Evolutionary conservation across 1,284 basidiomycete species (phyloP).

Genomic region (Marasmius oreades): DNA sequence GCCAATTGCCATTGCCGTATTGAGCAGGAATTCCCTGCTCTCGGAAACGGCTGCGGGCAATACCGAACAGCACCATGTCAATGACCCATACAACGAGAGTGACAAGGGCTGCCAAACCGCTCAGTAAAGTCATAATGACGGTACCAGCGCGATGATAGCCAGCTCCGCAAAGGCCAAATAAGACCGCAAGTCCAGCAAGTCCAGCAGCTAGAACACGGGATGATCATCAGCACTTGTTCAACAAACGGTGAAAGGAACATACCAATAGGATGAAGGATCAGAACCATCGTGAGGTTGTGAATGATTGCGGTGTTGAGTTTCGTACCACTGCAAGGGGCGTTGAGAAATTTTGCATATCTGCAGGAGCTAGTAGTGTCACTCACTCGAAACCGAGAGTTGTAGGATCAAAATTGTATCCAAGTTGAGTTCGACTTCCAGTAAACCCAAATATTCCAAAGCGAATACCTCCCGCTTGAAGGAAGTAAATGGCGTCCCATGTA

Average conservation of each 20-base stretch:
- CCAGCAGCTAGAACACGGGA: conserved; percentile 48
- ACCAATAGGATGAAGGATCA: conserved; percentile 80
- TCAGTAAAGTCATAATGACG: conserved; percentile 68
- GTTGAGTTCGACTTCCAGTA: conserved; percentile 49
- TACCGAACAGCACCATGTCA: conserved; percentile 78
- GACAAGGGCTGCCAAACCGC: conserved; percentile 59
- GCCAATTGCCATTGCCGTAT: conserved; percentile 28
- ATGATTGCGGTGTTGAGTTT: conserved; percentile 49
- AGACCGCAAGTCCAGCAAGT: conserved; percentile 64
- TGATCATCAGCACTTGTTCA: not conserved
- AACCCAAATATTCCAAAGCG: conserved; percentile 77
- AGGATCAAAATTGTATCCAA: conserved; percentile 55
- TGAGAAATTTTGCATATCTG: not conserved
- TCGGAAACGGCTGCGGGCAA: conserved; percentile 57
- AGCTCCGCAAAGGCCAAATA: conserved; percentile 69
- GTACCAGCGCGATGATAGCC: conserved; percentile 65
- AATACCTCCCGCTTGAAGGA: conserved; percentile 47
- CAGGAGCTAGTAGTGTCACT: not conserved
- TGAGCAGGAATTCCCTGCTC: conserved; percentile 48
- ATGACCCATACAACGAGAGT: conserved; percentile 70
- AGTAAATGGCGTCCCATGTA: conserved; percentile 68
- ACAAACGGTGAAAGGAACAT: conserved; percentile 13
- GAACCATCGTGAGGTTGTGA: conserved; percentile 64
- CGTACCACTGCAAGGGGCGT: conserved; percentile 24
- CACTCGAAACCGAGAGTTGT: conserved; percentile 6